phyloP scores from a whole-genome alignment of 75 land plant genomes.

The Ceratopteris richardii region DNA sequence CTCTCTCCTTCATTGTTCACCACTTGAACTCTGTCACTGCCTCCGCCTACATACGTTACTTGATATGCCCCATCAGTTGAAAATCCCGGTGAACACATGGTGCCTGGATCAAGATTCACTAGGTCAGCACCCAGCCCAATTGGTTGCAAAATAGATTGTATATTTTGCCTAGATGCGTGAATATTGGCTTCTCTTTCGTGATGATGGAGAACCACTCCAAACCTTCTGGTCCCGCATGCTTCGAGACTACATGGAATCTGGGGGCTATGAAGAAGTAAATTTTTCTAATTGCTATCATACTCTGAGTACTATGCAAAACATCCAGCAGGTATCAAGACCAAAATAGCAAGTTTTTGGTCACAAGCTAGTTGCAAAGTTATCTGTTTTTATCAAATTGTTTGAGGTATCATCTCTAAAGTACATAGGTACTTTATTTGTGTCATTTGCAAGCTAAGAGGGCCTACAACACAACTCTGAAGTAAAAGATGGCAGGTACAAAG shows the following conservation, averaged over 20 bases:
- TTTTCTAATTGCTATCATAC: too few species aligned
- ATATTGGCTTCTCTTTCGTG: slow-evolving; percentile 70
- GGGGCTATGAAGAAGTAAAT: slow-evolving; percentile 69
- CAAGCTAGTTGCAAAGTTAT: too few species aligned
- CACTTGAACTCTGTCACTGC: slow-evolving; percentile 67
- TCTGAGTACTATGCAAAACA: too few species aligned
- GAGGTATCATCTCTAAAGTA: too few species aligned
- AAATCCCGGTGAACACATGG: slow-evolving; percentile 86
- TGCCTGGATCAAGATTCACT: slow-evolving; percentile 44
- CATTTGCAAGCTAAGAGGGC: too few species aligned
- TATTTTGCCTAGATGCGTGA: too few species aligned
- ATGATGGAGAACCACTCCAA: slow-evolving; percentile 82
- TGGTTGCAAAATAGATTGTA: slow-evolving; percentile 45
- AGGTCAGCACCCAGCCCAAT: slow-evolving; percentile 69
- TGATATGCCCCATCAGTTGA: slow-evolving; percentile 67
- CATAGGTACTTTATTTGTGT: too few species aligned
- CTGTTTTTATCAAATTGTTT: too few species aligned
- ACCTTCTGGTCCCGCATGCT: slow-evolving; percentile 53
- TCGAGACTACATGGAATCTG: slow-evolving; percentile 66
- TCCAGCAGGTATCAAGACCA: too few species aligned
- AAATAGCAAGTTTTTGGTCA: too few species aligned
- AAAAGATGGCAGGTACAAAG: too few species aligned
- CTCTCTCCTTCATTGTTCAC: slow-evolving; percentile 59
- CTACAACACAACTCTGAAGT: too few species aligned
- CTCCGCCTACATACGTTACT: slow-evolving; percentile 60